A percentile compares a stretch with the other conserved stretches of the same genome.
phyloP scores from a whole-genome alignment of 75 land plant species.

The Pinus tabuliformis region DNA sequence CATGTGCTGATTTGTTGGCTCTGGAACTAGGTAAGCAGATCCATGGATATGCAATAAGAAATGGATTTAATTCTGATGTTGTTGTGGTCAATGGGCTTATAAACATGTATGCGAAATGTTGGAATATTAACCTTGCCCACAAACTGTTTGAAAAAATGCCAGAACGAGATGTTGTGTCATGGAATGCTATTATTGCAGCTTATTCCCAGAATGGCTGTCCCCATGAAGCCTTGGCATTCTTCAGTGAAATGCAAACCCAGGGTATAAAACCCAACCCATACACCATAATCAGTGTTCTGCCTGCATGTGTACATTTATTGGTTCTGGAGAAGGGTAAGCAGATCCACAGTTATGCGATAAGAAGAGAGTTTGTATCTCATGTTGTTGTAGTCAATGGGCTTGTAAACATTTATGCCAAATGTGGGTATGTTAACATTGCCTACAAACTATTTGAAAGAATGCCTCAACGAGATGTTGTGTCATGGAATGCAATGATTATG shows the following conservation, averaged over 20 bases:
- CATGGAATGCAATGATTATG: background rate
- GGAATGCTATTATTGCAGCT: too few species aligned
- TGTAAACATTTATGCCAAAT: conserved; percentile 20
- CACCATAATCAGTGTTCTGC: background rate
- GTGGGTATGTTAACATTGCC: conserved; percentile 4
- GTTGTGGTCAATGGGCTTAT: too few species aligned
- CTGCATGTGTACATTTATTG: background rate
- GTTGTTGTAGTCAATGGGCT: conserved; percentile 9
- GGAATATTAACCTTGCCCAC: too few species aligned
- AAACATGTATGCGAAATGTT: too few species aligned
- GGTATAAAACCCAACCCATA: background rate
- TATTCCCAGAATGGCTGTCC: background rate
- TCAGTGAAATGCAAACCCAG: background rate
- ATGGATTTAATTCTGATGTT: too few species aligned
- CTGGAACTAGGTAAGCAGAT: too few species aligned
- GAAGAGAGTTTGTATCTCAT: background rate
- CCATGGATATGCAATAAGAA: too few species aligned
- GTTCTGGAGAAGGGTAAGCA: background rate
- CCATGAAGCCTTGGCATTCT: background rate
- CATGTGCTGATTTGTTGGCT: background rate
- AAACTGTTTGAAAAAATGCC: too few species aligned
- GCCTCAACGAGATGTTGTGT: background rate
- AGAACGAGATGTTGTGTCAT: too few species aligned
- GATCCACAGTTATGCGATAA: background rate
- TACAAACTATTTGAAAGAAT: background rate